A percentile compares a stretch with the other conserved stretches of the same genome.
These are phyloP conservation scores for Ceratobasidium sp. DNA, from an alignment of 1,284 basidiomycete species.

Conservation along the genomic window DNA sequence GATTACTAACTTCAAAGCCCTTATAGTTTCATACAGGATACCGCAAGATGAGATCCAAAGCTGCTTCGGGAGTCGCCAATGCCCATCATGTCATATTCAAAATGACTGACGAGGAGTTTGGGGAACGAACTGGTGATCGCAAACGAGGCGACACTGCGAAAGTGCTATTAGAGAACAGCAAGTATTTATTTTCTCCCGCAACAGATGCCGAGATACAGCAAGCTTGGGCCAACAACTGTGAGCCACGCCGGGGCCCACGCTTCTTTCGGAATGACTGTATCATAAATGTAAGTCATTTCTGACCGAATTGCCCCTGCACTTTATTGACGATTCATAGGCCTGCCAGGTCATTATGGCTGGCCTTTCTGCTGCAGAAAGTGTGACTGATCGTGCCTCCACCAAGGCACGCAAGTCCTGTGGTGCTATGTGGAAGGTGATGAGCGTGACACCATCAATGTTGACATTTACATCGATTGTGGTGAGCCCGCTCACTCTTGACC, in stretches of 20 bases:
- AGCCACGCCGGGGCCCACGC: no score
- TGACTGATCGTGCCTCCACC: not conserved
- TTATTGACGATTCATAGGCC: no score
- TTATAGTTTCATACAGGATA: not conserved
- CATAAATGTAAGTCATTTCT: not conserved
- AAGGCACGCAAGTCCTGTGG: not conserved
- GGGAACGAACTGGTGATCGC: not conserved
- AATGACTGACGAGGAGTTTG: not conserved
- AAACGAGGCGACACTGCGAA: not conserved
- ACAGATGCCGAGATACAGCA: no score
- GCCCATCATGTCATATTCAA: not conserved
- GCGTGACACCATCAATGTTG: not conserved
- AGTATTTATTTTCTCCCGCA: not conserved
- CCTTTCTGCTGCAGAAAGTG: not conserved
- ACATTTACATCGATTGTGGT: not conserved
- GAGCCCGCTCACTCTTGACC: no score
- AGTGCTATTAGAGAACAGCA: not conserved
- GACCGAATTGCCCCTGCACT: not conserved
- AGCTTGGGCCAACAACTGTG: no score
- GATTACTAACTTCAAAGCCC: not conserved
- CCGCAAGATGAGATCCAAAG: not conserved
- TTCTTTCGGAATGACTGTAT: not conserved
- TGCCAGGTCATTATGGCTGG: not conserved
- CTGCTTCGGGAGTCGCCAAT: not conserved
- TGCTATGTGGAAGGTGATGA: not conserved